Evolutionary conservation across 164 flowering plant species (phyloP), one percentile per base, ranked within the genome.

Genomic region (Sedum album): DNA sequence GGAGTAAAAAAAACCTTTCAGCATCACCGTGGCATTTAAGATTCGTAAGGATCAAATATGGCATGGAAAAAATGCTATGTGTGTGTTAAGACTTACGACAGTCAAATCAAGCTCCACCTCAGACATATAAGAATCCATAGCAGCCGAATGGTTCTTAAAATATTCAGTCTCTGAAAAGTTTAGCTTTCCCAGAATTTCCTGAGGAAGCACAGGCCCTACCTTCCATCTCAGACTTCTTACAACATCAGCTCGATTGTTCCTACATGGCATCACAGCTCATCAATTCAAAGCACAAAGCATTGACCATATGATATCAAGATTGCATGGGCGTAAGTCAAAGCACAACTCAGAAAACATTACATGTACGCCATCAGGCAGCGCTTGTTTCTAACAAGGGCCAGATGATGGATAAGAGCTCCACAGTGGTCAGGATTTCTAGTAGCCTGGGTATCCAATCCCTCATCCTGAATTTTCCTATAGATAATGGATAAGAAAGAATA

Each of bases 321-420:
- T n/a, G n/a, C n/a, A n/a, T n/a, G n/a, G n/a, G n/a, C n/a, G n/a
- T n/a, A 46, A 70, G 26, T 18, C 28, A 62, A 61, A 60, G 39
- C 53, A 67, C 18, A 33, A 31, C 5, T 68, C 62, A 66, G n/a
- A 35, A 71, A 60, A 49, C 2, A 62, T 80, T 79, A 85, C 88
- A 82, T 72, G 70, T 86, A 88, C 26, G 99, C 90, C 96, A 82
- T 83, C 39, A 88, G 79, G 70, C 90, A 88, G 57, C 93, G 88
- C 75, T 88, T 88, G 72, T 90, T 91, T 66, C 94, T 87, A 60
- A 78, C 75, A 71, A 91, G 71, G 66, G 99, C 82, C 55, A 90
- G 90, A 75, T 94, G 99, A 73, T 91, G 93, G 65, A 85, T 81
- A 38, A 88, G 88, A 53, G 89, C 88, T 53, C 99, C 99, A 80